Evolutionary conservation across 164 flowering plant genomes (phyloP), one percentile per base, ranked within the genome.

Genomic region (Umbellularia californica): DNA sequence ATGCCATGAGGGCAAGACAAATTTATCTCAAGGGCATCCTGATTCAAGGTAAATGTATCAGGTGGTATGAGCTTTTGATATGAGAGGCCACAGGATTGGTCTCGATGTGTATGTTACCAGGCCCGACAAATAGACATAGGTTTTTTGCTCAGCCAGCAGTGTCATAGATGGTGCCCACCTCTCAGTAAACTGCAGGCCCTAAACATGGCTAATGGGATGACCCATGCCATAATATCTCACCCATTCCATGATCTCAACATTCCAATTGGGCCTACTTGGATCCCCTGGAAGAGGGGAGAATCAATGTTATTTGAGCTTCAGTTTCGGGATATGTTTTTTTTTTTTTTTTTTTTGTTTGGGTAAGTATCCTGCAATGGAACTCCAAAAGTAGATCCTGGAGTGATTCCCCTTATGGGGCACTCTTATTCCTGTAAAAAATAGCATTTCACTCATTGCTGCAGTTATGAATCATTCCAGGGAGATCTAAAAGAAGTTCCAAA

Each of bases 1-100:
- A 96, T 96, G 55, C 98, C 99, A 82, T 96, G 99, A 74, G 99
- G 99, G 72, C 99, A 96, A 23, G 99, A 96, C 82, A 94, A 96
- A 76, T 96, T 96, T 68, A 96, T 74, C 77, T 96, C 99, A 73
- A 96, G 72, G 20, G 99, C 98, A 84, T 96, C 99, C 99, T 95
- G 74, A 63, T 74, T 7, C 64, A 78, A 41, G 73, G 41, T 41
- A 25, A 55, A 58, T 15, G 69, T 19, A 67, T 67, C 23, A 65
- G 55, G 19, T 64, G 23, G 58, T 14, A 17, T 68, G 7, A 78
- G 69, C 76, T 63, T 50, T 25, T 65, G 65, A 69, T 13, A 23
- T 30, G 5, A 24, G 69, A 30, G 60, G 0, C 9, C 9, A 27
- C 10, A 67, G 50, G 60, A 55, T 12, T 55, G 60, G n/a, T 55